Base-by-base conservation (phyloP, 139 green algal species). In the Micractinium conductrix region DNA sequence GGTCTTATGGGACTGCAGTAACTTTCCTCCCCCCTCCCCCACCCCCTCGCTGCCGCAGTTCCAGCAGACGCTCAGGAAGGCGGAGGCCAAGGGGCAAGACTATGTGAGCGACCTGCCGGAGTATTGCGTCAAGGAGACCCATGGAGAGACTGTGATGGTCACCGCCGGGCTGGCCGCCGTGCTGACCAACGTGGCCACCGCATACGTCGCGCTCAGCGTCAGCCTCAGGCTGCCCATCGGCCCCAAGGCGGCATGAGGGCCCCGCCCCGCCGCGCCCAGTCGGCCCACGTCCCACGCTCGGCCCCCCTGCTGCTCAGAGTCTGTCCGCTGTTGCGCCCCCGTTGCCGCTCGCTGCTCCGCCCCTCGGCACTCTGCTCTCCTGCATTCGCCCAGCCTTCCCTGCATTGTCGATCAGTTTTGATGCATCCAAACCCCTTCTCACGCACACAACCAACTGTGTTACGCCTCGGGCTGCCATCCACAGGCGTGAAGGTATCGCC, bases 91-190 rank as follows among this genome's bases (percentile, higher is more conserved):
- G 22, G 80, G 79, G 43, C 33, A 60, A 37, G 81, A 82, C 75
- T 85, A 67, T 38, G 42, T 88, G 2, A 68, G 62, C 19, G 48
- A 84, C 33, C 45, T 91, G 74, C 85, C 88, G 0, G 67, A 88
- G 76, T 85, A 91, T 71, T 91, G 88, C 73, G 53, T 91, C 22
- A 62, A 74, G 7, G 88, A 91, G 75, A 86, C 81, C 0, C 55
- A n/a, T 7, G 80, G 72, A n/a, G 75, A 90, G 74, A 26, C 53
- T 26, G 30, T 84, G 30, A 37, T 90, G 37, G 38, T 90, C 17
- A 42, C 50, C 9, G 44, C 62, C 16, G 86, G 81, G 28, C 38
- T 88, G 67, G 33, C 48, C 9, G 58, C 65, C 33, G 79, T 90
- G 14, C 4, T 37, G 22, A 28, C 90, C 44, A 85, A 91, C 81